A percentile compares a stretch with the other conserved stretches of the same genome.
Conservation (phyloP, 768 basidiomycete genomes). For the Pleurotus citrinopileatus region DNA sequence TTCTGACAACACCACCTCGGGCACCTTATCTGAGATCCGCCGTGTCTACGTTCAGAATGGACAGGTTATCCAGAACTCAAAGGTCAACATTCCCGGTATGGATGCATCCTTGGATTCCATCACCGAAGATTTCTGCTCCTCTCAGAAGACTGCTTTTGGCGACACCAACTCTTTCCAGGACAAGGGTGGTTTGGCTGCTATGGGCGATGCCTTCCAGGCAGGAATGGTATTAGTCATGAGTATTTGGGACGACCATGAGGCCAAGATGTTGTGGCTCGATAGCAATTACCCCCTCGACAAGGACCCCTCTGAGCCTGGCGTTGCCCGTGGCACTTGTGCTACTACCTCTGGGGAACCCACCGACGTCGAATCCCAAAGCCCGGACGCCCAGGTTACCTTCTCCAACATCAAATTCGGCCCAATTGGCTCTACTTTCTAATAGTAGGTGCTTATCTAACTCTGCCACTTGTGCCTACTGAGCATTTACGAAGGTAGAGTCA, state of each 20-base stretch:
- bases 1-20: conserved; percentile 30
- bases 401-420: conserved; percentile 39
- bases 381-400: conserved; percentile 30
- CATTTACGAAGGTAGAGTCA: neutral
- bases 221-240: conserved; percentile 36
- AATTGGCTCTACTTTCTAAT: conserved; percentile 32
- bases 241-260: conserved; percentile 37
- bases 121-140: conserved; percentile 34
- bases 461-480: neutral
- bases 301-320: conserved; percentile 25
- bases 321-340: conserved; percentile 33
- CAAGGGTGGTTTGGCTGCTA: conserved; percentile 28
- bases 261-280: conserved; percentile 37
- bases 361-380: conserved; percentile 28
- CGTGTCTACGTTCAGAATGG: conserved; percentile 40
- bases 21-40: conserved; percentile 37
- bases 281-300: conserved; percentile 24
- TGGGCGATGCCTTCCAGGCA: conserved; percentile 23
- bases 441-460: neutral
- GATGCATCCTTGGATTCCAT: conserved; percentile 28
- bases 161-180: conserved; percentile 31
- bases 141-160: conserved; percentile 31
- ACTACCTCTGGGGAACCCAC: conserved; percentile 32
- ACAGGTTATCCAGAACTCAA: conserved; percentile 34
- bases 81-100: conserved; percentile 29